A percentile compares a stretch with the other conserved stretches of the same genome.
phyloP scores from a whole-genome alignment of 163 green algal genomes.

The Volvox carteri region DNA sequence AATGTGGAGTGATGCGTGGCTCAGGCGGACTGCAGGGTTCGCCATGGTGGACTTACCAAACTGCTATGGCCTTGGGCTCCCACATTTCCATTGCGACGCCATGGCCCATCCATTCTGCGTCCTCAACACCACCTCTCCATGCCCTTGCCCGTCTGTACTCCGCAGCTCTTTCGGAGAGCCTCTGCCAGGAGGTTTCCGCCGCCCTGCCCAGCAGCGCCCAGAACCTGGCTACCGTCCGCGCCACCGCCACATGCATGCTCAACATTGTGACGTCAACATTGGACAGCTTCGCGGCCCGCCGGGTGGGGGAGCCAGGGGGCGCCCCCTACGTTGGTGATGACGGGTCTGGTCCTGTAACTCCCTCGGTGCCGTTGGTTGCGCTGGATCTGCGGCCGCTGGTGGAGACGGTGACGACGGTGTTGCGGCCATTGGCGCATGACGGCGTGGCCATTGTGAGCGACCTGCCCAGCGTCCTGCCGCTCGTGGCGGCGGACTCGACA shows the following conservation, averaged over 20 bases:
- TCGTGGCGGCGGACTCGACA: conserved; percentile 56
- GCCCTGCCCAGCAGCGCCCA: neutral
- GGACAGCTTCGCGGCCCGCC: conserved; percentile 32
- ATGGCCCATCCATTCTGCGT: too few relatives aligned
- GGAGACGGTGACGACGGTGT: conserved; percentile 62
- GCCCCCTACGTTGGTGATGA: neutral
- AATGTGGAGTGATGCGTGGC: too few relatives aligned
- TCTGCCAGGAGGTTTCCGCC: conserved; percentile 40
- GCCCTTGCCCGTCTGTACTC: too few relatives aligned
- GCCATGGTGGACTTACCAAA: too few relatives aligned
- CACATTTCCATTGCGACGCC: too few relatives aligned
- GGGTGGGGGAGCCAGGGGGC: neutral
- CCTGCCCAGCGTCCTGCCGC: conserved; percentile 59
- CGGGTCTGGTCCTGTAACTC: neutral
- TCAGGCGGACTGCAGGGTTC: too few relatives aligned
- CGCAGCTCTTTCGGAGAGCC: conserved; percentile 37
- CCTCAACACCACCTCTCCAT: too few relatives aligned
- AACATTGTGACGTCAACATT: conserved; percentile 57
- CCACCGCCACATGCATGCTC: conserved; percentile 66
- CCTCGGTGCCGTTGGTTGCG: neutral
- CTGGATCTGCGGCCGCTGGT: conserved; percentile 46
- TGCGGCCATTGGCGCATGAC: conserved; percentile 65
- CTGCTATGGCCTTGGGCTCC: too few relatives aligned
- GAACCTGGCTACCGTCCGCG: conserved; percentile 64
- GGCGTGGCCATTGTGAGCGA: conserved; percentile 65